Evolutionary conservation across 2,329 filamentous ascomycete genomes (phyloP).

Genomic region (Penicillium sp.): DNA sequence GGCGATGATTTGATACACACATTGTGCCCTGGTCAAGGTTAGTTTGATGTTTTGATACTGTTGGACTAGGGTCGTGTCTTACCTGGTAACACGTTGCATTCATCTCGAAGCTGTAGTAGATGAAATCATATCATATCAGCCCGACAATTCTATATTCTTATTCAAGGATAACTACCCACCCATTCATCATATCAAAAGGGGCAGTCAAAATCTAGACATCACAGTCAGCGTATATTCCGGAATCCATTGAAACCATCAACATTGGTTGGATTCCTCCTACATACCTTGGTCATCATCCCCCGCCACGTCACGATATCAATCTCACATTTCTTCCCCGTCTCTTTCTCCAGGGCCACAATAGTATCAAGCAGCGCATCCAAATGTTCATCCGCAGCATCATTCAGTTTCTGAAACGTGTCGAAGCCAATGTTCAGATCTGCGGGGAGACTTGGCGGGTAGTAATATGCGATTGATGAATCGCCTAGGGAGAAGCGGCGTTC

Average conservation of each 20-base stretch:
- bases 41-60: conserved; percentile 28
- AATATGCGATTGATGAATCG: conserved; percentile 82
- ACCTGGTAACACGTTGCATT: conserved; percentile 92
- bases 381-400: conserved; percentile 85
- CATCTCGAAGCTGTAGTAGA: conserved; percentile 79
- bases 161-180: conserved; percentile 56
- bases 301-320: conserved; percentile 90
- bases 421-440: conserved; percentile 81
- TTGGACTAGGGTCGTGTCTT: conserved; percentile 29
- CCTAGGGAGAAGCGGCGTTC: conserved; percentile 77
- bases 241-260: not conserved
- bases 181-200: conserved; percentile 81
- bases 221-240: not conserved
- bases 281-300: conserved; percentile 97
- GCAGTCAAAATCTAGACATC: conserved; percentile 75
- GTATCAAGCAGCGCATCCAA: conserved; percentile 81
- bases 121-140: not conserved
- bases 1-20: conserved; percentile 42
- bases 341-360: conserved; percentile 74
- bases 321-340: conserved; percentile 69
- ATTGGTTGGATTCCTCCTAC: conserved; percentile 10
- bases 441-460: conserved; percentile 76
- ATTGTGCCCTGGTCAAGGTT: conserved; percentile 57
- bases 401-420: conserved; percentile 79
- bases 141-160: conserved; percentile 4